phyloP scores from a whole-genome alignment of 2,329 filamentous ascomycete genomes.

The Penicillium vulpinum region DNA sequence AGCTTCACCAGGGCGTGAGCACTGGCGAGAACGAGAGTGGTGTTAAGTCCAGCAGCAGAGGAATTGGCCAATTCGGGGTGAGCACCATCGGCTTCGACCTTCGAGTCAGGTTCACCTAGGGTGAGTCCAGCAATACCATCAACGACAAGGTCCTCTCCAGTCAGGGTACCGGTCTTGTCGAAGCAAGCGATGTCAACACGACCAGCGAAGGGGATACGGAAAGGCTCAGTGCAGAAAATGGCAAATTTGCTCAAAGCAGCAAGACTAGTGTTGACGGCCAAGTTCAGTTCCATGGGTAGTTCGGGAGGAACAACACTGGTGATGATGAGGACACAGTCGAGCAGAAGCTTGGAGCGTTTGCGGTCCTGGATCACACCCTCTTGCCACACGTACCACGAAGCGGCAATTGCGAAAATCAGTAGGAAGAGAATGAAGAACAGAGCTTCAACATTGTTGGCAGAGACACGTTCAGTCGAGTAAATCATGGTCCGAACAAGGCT shows the following conservation, averaged over 20 bases:
- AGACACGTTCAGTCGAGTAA: constrained; percentile 97
- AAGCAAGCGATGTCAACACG: constrained; percentile 97
- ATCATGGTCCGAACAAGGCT: constrained; percentile 99
- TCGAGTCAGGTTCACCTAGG: constrained; percentile 66
- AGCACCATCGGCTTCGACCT: constrained; percentile 74
- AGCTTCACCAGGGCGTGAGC: constrained; percentile 94
- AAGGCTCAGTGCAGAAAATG: constrained; percentile 98
- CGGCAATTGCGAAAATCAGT: constrained; percentile 91
- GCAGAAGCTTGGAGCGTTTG: constrained; percentile 93
- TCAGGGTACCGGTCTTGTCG: constrained; percentile 96
- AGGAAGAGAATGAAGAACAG: constrained; percentile 98
- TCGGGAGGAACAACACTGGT: constrained; percentile 98
- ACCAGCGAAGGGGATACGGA: constrained; percentile 94
- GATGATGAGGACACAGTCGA: constrained; percentile 96
- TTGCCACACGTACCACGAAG: constrained; percentile 98
- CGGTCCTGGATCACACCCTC: constrained; percentile 92
- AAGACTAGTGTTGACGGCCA: constrained; percentile 96
- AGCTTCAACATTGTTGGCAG: constrained; percentile 95
- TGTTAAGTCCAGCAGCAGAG: constrained; percentile 70
- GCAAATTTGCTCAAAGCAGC: constrained; percentile 91
- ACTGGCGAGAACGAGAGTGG: constrained; percentile 88
- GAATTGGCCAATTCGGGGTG: constrained; percentile 77
- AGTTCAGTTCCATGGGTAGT: constrained; percentile 93
- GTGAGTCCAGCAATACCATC: constrained; percentile 91
- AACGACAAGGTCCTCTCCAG: constrained; percentile 93